Evolutionary conservation across 495 filamentous ascomycete genomes (phyloP), one percentile per base, ranked within the genome.

Genomic region (Hypoxylon perforatum): DNA sequence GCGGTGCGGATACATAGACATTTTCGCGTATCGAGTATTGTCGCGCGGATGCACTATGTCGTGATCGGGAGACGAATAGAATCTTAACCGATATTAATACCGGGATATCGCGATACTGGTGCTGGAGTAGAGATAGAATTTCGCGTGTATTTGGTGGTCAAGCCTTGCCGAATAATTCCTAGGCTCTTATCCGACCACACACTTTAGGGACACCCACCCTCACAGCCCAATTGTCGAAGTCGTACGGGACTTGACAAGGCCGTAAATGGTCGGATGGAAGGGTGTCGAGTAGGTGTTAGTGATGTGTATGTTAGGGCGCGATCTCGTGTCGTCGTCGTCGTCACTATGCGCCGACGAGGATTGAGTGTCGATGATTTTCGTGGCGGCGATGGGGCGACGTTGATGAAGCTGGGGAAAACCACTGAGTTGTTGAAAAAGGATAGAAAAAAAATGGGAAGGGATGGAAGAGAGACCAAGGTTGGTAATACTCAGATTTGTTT

Each of bases 1-100:
- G 75, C 93, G 92, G 82, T 94, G 92, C 80, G 90, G 92, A 76
- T 98, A 97, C 94, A 99, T 97, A 60, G 83, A 86, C 86, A 88
- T 88, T 67, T 57, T 64, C 47, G 51, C 11, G 49, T 38, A 4
- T 14, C n/a, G n/a, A 19, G 50, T 42, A 48, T 68, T 35, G 55
- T 25, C 30, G 47, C 58, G 60, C 46, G 39, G 36, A 54, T 14
- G 30, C 11, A 15, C 15, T 48, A 46, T 19, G 6, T 21, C 33
- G 25, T 30, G 36, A 59, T 47, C 36, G 35, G 12, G 14, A 23
- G 51, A 44, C 8, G 33, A 25, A 52, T 41, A 33, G 22, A 9
- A 25, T 4, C n/a, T 48, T 33, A 30, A 55, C 48, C 1, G 48
- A 19, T 8, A 28, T 41, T 38, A 41, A 36, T 50, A 21, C 39